Evolutionary conservation across 2,329 filamentous ascomycete species (phyloP).

Genomic region (Tolypocladium amazonense): DNA sequence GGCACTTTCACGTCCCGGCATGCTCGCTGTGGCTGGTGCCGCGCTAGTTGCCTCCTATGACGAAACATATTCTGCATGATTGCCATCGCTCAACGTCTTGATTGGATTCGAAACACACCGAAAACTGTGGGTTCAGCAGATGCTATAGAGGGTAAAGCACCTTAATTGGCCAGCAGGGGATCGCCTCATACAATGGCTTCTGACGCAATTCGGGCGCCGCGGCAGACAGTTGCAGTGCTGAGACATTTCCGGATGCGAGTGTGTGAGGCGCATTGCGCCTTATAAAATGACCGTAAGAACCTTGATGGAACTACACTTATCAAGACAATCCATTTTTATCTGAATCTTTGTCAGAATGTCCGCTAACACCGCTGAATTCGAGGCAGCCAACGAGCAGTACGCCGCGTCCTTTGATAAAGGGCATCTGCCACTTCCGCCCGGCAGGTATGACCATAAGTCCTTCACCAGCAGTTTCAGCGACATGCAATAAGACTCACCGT

Average conservation of each 20-base stretch:
- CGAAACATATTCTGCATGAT: background rate
- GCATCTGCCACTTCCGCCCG: slow-evolving; percentile 53
- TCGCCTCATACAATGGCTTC: background rate
- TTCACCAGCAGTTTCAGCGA: background rate
- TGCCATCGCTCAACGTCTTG: background rate
- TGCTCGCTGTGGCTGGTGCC: background rate
- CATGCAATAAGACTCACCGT: background rate
- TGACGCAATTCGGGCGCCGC: background rate
- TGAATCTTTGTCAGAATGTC: slow-evolving; percentile 4
- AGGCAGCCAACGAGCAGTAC: slow-evolving; percentile 38
- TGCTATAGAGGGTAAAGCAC: no score
- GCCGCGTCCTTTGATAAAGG: slow-evolving; percentile 57
- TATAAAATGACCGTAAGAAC: background rate
- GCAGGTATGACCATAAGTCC: slow-evolving; percentile 26
- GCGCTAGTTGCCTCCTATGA: background rate
- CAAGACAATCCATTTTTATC: background rate
- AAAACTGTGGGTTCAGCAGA: background rate
- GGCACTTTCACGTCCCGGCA: background rate
- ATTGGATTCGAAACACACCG: background rate
- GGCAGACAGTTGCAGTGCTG: background rate
- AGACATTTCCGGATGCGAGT: background rate
- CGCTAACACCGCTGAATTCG: slow-evolving; percentile 14
- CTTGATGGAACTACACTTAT: background rate
- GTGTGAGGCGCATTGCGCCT: background rate
- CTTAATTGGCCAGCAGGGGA: background rate